A percentile compares a stretch with the other conserved stretches of the same genome.
These are phyloP conservation scores for Helminthosporium solani DNA, from an alignment of 2,329 filamentous ascomycete species.

Conservation along the genomic window DNA sequence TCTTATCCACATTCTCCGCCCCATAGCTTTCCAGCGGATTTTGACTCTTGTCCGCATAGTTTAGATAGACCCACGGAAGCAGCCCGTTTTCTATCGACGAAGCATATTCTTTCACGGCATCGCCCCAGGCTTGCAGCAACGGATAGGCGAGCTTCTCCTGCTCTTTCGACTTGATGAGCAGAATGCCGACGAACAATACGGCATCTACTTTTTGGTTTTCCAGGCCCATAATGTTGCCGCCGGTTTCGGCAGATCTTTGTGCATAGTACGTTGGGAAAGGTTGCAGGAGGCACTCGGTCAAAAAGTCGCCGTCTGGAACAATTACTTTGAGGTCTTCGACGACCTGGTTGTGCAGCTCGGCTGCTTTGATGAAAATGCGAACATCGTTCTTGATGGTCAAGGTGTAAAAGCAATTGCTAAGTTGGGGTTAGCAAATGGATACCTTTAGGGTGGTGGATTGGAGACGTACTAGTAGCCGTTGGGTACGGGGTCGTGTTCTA, in stretches of 20 bases:
- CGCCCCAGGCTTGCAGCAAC: background rate
- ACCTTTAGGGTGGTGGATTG: too few relatives aligned
- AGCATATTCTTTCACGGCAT: background rate
- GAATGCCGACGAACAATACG: constrained; percentile 14
- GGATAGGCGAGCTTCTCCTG: constrained; percentile 1
- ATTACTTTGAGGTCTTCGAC: constrained; percentile 24
- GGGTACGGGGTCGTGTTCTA: too few relatives aligned
- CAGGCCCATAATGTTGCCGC: constrained; percentile 23
- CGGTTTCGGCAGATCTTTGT: constrained; percentile 3
- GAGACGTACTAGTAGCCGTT: too few relatives aligned
- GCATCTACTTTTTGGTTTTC: constrained; percentile 16
- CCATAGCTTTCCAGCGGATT: constrained; percentile 13
- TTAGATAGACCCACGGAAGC: constrained; percentile 22
- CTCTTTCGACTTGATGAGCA: constrained; percentile 5
- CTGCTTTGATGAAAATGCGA: constrained; percentile 37
- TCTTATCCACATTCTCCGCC: constrained; percentile 1
- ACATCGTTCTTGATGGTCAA: constrained; percentile 29
- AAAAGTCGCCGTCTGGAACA: constrained; percentile 11
- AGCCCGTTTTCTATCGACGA: background rate
- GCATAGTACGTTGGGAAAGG: constrained; percentile 13
- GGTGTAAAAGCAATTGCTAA: too few relatives aligned
- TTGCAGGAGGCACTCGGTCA: constrained; percentile 15
- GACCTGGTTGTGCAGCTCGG: constrained; percentile 43
- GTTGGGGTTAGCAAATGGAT: too few relatives aligned
- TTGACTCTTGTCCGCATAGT: constrained; percentile 20